These are phyloP conservation scores for Aegilops bicornis DNA, from an alignment of 176 grass and related monocot species.

Conservation along the genomic window DNA sequence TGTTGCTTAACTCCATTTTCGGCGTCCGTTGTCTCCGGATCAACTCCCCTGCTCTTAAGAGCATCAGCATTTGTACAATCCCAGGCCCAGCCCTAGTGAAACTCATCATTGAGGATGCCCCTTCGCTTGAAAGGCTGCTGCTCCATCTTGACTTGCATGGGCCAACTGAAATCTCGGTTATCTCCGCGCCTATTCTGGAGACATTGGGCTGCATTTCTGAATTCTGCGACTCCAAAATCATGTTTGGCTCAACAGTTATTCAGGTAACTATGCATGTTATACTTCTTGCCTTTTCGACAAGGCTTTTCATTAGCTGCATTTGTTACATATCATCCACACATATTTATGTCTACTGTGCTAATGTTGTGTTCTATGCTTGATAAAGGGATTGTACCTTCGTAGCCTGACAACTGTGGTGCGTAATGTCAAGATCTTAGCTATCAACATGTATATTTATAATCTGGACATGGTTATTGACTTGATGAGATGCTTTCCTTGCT, in stretches of 20 bases:
- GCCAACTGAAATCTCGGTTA: not conserved
- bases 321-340: not conserved
- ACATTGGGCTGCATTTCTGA: not conserved
- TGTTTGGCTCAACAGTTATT: not conserved
- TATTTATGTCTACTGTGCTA: not conserved
- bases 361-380: not conserved
- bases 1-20: not conserved
- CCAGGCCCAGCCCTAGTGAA: not conserved
- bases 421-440: not conserved
- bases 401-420: not conserved
- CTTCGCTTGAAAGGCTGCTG: not conserved
- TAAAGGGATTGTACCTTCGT: not conserved
- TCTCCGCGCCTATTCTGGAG: not conserved
- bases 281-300: not conserved
- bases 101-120: not conserved
- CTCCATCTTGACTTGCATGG: not conserved
- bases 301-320: not conserved
- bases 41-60: not conserved
- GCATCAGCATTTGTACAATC: not conserved
- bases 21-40: not conserved
- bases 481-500: constrained; percentile 1
- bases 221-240: not conserved
- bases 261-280: not conserved
- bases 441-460: not conserved
- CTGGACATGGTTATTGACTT: not conserved